These are phyloP conservation scores for Wallacemonas sp. DNA, from an alignment of 208 protist species.

Conservation along the genomic window DNA sequence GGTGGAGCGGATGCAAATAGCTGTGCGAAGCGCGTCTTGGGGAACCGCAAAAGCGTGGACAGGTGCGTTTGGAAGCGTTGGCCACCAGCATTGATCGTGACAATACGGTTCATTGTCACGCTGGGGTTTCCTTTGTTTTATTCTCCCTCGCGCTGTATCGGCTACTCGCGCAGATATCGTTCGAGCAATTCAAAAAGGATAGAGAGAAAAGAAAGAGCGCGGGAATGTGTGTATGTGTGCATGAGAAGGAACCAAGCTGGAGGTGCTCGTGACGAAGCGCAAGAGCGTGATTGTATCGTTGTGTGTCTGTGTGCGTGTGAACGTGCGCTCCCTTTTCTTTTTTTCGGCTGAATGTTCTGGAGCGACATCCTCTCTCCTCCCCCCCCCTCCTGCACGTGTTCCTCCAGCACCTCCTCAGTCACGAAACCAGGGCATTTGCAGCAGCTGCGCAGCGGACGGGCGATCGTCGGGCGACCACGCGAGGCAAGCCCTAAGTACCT, in stretches of 20 bases:
- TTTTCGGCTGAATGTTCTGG: too few relatives aligned
- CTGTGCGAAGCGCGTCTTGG: conserved; percentile 60
- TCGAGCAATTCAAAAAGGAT: conserved; percentile 11
- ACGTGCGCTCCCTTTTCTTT: too few relatives aligned
- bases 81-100: conserved; percentile 74
- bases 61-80: conserved; percentile 61
- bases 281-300: too few relatives aligned
- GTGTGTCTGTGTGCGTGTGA: too few relatives aligned
- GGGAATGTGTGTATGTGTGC: too few relatives aligned
- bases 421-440: conserved; percentile 24
- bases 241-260: too few relatives aligned
- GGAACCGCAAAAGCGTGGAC: conserved; percentile 64
- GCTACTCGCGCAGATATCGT: background rate
- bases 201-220: conserved; percentile 2
- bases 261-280: too few relatives aligned
- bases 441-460: conserved; percentile 27
- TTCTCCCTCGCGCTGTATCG: background rate
- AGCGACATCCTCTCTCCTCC: too few relatives aligned
- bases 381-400: too few relatives aligned
- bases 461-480: conserved; percentile 27
- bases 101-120: conserved; percentile 32
- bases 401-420: too few relatives aligned
- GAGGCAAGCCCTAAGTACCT: conserved; percentile 31
- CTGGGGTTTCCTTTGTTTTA: too few relatives aligned
- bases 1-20: conserved; percentile 29